Evolutionary conservation across 2,329 filamentous ascomycete genomes (phyloP), one percentile per base, ranked within the genome.

Genomic region (Furcasterigmium sp.): DNA sequence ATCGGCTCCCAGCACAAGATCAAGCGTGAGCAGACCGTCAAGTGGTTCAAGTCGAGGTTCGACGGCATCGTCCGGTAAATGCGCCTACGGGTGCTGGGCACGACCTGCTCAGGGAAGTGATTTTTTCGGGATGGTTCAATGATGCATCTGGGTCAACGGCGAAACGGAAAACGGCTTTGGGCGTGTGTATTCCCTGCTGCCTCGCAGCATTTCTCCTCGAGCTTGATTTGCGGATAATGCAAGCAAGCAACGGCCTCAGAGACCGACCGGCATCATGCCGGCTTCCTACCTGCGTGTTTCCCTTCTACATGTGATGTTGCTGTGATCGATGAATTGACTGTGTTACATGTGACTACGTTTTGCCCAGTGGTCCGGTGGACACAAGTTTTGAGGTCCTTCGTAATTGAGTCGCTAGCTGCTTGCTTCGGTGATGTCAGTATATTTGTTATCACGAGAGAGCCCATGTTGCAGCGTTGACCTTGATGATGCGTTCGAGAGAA

Each of bases 41-140:
- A 91, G 80, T 98, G 93, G 93, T 98, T 81, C 76, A 81, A 81
- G 76, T 63, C 68, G 64, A 84, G 90, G 74, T 96, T 95, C 84
- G 90, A 97, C 70, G 93, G 91, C 70, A 97, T 97, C 70, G 89
- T 98, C 77, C 85, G 93, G 80, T 97, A 95, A 88, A 83, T 63
- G 65, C 56, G 53, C 52, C 23, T 26, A 11, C 23, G 23, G 7
- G 23, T 26, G 23, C 23, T 7, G 23, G n/a, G n/a, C n/a, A n/a
- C n/a, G n/a, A n/a, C n/a, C n/a, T n/a, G n/a, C n/a, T n/a, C n/a
- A n/a, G n/a, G n/a, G n/a, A n/a, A n/a, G n/a, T n/a, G 25, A 47
- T 17, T 39, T 42, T 39, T 47, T 44, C 38, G 45, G 46, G 52
- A 47, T 36, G 48, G 46, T 42, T 45, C 45, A 49, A 51, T 49